These are phyloP conservation scores for Gautieria morchelliformis DNA, from an alignment of 768 basidiomycete genomes.

Conservation along the genomic window DNA sequence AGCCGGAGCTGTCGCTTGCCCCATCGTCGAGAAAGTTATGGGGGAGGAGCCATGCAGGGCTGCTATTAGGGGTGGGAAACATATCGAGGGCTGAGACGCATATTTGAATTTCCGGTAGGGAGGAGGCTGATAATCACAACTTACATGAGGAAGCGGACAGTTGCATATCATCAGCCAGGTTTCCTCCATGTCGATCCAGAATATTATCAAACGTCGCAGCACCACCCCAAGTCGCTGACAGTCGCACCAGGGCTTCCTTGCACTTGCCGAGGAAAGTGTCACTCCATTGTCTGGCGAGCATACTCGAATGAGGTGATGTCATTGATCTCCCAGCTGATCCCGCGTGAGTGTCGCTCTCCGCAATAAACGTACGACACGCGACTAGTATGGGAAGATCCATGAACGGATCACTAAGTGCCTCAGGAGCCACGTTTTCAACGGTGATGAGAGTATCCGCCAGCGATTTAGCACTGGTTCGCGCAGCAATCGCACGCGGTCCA, in stretches of 20 bases:
- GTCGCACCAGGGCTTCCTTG: neutral
- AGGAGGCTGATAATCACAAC: neutral
- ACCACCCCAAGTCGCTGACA: neutral
- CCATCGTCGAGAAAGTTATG: constrained; percentile 1
- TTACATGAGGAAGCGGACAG: neutral
- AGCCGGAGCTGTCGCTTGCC: constrained; percentile 2
- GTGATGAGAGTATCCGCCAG: constrained; percentile 1
- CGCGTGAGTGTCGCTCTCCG: neutral
- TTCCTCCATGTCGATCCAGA: neutral
- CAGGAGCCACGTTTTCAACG: neutral
- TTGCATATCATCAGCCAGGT: neutral
- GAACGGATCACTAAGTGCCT: constrained; percentile 3
- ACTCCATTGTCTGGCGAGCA: neutral
- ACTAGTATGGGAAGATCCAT: constrained; percentile 6
- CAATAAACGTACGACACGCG: neutral
- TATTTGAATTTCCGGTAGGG: neutral
- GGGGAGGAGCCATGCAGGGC: neutral
- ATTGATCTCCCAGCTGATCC: neutral
- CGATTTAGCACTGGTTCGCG: neutral
- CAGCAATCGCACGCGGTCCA: neutral
- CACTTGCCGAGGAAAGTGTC: neutral
- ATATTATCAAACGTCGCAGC: neutral
- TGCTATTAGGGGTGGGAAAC: constrained; percentile 4
- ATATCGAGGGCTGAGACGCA: neutral
- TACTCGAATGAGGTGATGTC: neutral